Base-by-base conservation (phyloP, 2,329 filamentous ascomycete genomes). In the Penicillium brasilianum region DNA sequence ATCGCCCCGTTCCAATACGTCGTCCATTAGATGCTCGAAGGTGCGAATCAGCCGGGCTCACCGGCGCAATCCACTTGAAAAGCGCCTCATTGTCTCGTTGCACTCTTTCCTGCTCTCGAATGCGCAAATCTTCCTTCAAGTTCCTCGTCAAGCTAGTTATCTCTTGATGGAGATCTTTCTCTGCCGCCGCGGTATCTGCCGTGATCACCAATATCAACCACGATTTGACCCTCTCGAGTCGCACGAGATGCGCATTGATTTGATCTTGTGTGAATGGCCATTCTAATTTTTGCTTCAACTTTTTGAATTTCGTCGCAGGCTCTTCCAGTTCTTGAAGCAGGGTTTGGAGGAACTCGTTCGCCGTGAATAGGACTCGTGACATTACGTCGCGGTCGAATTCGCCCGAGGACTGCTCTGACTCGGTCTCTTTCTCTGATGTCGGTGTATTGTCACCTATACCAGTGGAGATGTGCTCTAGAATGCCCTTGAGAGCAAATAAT, bases 181-280 rank as follows among this genome's bases (percentile, higher is more conserved):
- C 61, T 5, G 55, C 56, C 1, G 63, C 55, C 4, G 55, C 59
- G 41, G 63, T 59, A 20, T 68, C 66, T n/a, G 65, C 58, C 8
- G 54, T 67, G n/a, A 68, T 60, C 28, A 68, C 66, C 39, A 68
- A 55, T 22, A 67, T 66, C 54, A 68, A 60, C 66, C 66, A 68
- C 4, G 66, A 67, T 34, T 68, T 68, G 30, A 68, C 65, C 34
- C 66, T 57, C 56, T 67, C 66, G 18, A 68, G 48, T 13, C 54
- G 51, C 18, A 41, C 25, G 13, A 68, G 61, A 36, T 68, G 63
- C 9, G 28, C 60, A 36, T 50, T 63, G 41, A 63, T 28, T 48
- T 66, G 57, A 14, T 61, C 57, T n/a, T 67, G 58, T 1, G 65
- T 64, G 37, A 68, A 67, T 0, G 65, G 65, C 63, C 66, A 68